Conservation (phyloP, 805 yeast genomes). For the Ogataea trehaloabstinens region DNA sequence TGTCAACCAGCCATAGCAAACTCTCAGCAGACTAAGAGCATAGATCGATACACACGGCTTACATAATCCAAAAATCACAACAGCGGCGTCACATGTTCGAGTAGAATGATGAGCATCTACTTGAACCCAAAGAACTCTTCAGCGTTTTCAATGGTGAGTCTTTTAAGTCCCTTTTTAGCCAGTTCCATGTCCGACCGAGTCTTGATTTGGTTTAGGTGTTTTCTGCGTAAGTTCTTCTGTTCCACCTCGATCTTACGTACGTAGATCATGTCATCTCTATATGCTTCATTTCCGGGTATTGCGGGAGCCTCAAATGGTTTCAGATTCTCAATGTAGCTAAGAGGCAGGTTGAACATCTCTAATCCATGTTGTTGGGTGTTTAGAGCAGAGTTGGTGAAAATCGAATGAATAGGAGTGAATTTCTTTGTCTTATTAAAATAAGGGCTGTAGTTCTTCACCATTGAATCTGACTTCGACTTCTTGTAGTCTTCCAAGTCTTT, state of each 20-base stretch:
- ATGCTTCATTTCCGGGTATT: slow-evolving; percentile 31
- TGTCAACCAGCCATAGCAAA: too few species aligned
- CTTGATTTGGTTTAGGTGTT: slow-evolving; percentile 14
- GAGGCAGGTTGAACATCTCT: slow-evolving; percentile 33
- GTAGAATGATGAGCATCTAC: too few species aligned
- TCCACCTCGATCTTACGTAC: slow-evolving; percentile 32
- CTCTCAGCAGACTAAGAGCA: too few species aligned
- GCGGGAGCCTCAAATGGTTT: slow-evolving; percentile 19
- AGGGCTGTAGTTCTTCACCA: slow-evolving; percentile 25
- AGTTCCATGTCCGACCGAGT: slow-evolving; percentile 18
- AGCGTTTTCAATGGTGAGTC: slow-evolving; percentile 25
- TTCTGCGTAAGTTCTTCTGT: slow-evolving; percentile 19
- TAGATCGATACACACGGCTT: too few species aligned
- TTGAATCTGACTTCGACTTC: slow-evolving; percentile 17
- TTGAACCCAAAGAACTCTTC: slow-evolving; percentile 34
- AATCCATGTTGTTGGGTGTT: slow-evolving; percentile 34
- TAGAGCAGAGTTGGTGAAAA: slow-evolving; percentile 31
- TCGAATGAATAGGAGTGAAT: slow-evolving; percentile 28
- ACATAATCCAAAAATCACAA: too few species aligned
- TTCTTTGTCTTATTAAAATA: slow-evolving; percentile 26
- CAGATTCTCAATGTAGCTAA: slow-evolving; percentile 24
- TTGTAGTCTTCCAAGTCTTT: slow-evolving; percentile 28
- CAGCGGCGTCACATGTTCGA: too few species aligned
- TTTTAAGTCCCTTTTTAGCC: slow-evolving; percentile 26
- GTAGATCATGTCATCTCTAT: slow-evolving; percentile 32